phyloP scores from a whole-genome alignment of 139 green algal species.

The Ostreobium quekettii region DNA sequence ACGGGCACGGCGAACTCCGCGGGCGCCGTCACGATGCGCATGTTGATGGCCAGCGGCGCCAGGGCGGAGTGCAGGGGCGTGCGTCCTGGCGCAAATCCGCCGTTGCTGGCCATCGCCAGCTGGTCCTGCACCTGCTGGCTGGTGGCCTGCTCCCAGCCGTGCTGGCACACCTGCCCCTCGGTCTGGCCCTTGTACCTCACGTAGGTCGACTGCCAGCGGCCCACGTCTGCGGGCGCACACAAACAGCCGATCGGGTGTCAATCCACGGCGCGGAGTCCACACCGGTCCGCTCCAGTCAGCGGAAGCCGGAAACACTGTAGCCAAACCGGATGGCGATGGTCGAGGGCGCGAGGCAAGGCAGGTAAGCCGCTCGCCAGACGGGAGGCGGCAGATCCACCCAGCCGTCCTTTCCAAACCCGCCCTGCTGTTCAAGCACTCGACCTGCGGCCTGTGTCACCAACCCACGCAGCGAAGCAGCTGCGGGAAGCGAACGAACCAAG shows the following conservation, averaged over 20 bases:
- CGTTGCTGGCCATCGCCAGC: conserved; percentile 19
- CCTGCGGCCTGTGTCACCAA: too few relatives aligned
- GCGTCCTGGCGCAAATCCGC: conserved; percentile 16
- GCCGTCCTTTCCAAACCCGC: too few relatives aligned
- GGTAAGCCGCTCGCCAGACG: neutral
- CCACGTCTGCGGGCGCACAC: conserved; percentile 24
- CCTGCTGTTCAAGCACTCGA: too few relatives aligned
- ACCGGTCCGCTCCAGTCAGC: neutral
- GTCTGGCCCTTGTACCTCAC: conserved; percentile 33
- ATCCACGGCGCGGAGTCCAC: neutral
- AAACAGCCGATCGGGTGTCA: neutral
- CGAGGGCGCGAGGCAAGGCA: neutral
- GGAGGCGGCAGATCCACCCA: too few relatives aligned
- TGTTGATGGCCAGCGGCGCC: conserved; percentile 26
- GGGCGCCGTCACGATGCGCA: conserved; percentile 45
- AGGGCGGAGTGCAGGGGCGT: conserved; percentile 25
- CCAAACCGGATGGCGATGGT: neutral
- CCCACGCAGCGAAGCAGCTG: conserved; percentile 7
- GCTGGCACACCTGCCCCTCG: conserved; percentile 25
- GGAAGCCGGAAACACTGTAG: neutral
- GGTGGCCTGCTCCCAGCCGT: conserved; percentile 29
- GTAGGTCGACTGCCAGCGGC: conserved; percentile 42
- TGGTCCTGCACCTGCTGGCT: conserved; percentile 27
- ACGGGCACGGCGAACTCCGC: conserved; percentile 52
- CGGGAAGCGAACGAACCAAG: neutral